phyloP scores from a whole-genome alignment of 192 early-diverging fungal genomes.

The Entophlyctis luteolus region DNA sequence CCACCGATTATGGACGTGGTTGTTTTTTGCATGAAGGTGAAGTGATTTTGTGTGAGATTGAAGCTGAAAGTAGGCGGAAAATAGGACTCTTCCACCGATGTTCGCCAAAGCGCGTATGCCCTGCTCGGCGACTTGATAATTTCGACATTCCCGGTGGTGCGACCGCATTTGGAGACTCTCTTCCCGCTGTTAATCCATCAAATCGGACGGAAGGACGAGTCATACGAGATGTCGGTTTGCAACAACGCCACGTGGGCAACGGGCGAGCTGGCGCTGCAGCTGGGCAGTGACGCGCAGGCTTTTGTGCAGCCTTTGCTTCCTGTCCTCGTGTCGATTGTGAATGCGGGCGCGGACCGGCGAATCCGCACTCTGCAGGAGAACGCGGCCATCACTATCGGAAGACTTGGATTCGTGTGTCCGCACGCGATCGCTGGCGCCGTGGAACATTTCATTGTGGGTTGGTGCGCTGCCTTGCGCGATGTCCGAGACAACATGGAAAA shows the following conservation, averaged over 20 bases:
- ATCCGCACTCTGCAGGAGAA: conserved; percentile 73
- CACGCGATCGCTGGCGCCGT: conserved; percentile 80
- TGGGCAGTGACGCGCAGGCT: conserved; percentile 64
- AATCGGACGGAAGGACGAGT: conserved; percentile 21
- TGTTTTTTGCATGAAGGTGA: conserved; percentile 74
- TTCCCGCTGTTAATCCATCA: conserved; percentile 72
- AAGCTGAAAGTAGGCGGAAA: no score
- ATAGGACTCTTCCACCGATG: conserved; percentile 62
- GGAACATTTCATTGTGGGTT: conserved; percentile 74
- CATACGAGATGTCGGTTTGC: conserved; percentile 63
- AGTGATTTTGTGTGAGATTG: no score
- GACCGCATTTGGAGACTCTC: conserved; percentile 74
- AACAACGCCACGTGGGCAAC: conserved; percentile 99
- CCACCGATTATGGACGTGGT: conserved; percentile 74
- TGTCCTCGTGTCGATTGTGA: conserved; percentile 79
- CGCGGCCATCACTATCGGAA: conserved; percentile 94
- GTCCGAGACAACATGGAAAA: conserved; percentile 97
- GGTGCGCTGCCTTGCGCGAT: conserved; percentile 72
- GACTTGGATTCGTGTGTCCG: conserved; percentile 86
- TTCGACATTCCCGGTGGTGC: conserved; percentile 75
- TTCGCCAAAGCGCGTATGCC: conserved; percentile 93
- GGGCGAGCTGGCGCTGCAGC: conserved; percentile 92
- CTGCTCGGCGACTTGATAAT: conserved; percentile 95
- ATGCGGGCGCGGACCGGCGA: conserved; percentile 65
- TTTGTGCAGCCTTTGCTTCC: conserved; percentile 78